Conservation (phyloP, 2,329 filamentous ascomycete genomes). For the Septoria linicola region DNA sequence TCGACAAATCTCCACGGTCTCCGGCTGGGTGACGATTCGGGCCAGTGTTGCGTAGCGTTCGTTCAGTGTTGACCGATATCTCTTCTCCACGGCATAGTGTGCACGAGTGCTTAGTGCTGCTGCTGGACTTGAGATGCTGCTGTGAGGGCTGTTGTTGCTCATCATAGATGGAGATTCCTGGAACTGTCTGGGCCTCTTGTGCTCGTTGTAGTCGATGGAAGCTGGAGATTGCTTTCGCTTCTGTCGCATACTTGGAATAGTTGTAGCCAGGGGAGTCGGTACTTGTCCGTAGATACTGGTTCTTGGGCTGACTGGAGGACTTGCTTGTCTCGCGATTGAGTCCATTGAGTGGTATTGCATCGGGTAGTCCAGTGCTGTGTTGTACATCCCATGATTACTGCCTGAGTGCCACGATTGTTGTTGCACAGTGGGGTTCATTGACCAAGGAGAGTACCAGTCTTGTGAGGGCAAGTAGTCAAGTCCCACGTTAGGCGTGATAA, state of each 20-base stretch:
- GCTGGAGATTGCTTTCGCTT: conserved; percentile 12
- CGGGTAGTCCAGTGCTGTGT: neutral
- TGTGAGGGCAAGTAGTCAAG: conserved; percentile 7
- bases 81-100: conserved; percentile 43
- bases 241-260: conserved; percentile 7
- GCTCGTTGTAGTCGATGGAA: neutral
- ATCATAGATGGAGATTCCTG: conserved; percentile 2
- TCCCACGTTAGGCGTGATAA: conserved; percentile 6
- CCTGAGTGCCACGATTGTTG: neutral
- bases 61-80: conserved; percentile 22
- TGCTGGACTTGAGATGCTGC: conserved; percentile 5
- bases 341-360: neutral
- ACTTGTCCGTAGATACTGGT: neutral
- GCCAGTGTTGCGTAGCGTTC: conserved; percentile 24
- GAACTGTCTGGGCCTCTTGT: conserved; percentile 5
- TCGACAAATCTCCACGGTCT: conserved; percentile 23
- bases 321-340: neutral
- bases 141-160: conserved; percentile 8
- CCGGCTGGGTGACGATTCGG: conserved; percentile 19
- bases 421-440: conserved; percentile 1
- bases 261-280: neutral
- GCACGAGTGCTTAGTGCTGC: conserved; percentile 26
- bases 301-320: neutral
- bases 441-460: conserved; percentile 6
- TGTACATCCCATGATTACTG: neutral